phyloP scores from a whole-genome alignment of 176 grass and related monocot genomes.

The Metroxylon sagu region DNA sequence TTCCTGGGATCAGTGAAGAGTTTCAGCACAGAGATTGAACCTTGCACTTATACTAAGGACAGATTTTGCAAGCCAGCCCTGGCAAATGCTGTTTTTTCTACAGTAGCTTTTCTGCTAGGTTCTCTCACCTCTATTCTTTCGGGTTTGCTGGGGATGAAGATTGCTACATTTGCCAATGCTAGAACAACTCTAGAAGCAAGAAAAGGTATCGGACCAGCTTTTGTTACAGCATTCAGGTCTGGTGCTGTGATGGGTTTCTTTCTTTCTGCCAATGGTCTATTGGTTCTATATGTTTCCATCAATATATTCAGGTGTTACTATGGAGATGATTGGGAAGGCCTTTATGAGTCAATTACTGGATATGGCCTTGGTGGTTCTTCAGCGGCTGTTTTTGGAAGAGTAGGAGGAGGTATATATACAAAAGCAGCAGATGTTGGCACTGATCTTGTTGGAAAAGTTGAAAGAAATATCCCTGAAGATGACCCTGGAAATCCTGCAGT shows the following conservation, averaged over 20 bases:
- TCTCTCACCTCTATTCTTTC: conserved; percentile 48
- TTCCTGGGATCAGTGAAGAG: conserved; percentile 43
- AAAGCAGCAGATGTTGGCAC: conserved; percentile 77
- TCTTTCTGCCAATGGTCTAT: conserved; percentile 50
- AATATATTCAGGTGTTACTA: conserved; percentile 57
- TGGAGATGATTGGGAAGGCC: conserved; percentile 53
- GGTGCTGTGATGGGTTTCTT: conserved; percentile 71
- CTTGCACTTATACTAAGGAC: conserved; percentile 24
- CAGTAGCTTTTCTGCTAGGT: conserved; percentile 49
- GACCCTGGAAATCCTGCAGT: conserved; percentile 81
- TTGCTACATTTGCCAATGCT: conserved; percentile 62
- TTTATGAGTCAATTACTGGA: conserved; percentile 60
- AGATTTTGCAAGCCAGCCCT: conserved; percentile 36
- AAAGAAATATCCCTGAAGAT: conserved; percentile 72
- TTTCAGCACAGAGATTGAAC: conserved; percentile 25
- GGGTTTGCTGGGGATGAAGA: conserved; percentile 55
- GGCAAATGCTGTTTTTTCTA: conserved; percentile 54
- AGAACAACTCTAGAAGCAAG: conserved; percentile 53
- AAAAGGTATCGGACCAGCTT: conserved; percentile 34
- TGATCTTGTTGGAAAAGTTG: conserved; percentile 76
- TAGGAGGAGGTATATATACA: conserved; percentile 75
- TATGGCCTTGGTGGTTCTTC: conserved; percentile 68
- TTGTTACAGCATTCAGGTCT: conserved; percentile 40
- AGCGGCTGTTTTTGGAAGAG: conserved; percentile 64
- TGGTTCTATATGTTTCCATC: conserved; percentile 52